Evolutionary conservation across 768 basidiomycete species (phyloP), one percentile per base, ranked within the genome.

Genomic region (Lactifluus hygrophoroides): DNA sequence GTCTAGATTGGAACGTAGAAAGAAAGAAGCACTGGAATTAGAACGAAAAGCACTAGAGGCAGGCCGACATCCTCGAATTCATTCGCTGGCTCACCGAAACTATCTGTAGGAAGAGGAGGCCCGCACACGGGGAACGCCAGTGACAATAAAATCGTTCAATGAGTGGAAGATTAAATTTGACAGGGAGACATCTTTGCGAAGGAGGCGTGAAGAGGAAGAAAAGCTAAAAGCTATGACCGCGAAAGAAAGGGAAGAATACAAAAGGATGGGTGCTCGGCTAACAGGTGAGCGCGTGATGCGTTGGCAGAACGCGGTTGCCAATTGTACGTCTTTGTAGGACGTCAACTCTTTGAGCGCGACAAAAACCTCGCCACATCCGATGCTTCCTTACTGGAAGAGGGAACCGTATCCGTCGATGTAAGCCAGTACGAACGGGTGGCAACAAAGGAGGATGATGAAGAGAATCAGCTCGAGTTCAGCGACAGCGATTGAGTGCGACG

Each of bases 291-390:
- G 4, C n/a, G 16, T 35, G 37, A 30, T 27, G 35, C 27, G 34
- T 34, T 48, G 25, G 53, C 30, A 43, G 7, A 38, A 58, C 34
- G 52, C n/a, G 54, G 48, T 62, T 32, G 32, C 38, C 10, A 40
- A 54, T 37, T 27, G 13, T 49, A 13, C 19, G 35, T 46, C 50
- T 47, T n/a, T 44, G 56, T 64, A 95, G 95, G 95, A 27, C 85
- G 92, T 23, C 93, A 96, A 73, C 73, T 97, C 45, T 99, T 98
- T 71, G 92, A 95, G 72, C 81, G 82, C 38, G 85, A 91, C 68
- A 81, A 75, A 56, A 81, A 81, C 64, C 76, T 94, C 34, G 81
- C 74, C 4, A 73, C 73, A 9, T 85, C 90, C 47, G 95, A 97
- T 54, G 89, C 90, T 62, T 78, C 72, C 14, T 75, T 94, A 37